phyloP scores from a whole-genome alignment of 306 rosid genomes.

The Ormosia emarginata region DNA sequence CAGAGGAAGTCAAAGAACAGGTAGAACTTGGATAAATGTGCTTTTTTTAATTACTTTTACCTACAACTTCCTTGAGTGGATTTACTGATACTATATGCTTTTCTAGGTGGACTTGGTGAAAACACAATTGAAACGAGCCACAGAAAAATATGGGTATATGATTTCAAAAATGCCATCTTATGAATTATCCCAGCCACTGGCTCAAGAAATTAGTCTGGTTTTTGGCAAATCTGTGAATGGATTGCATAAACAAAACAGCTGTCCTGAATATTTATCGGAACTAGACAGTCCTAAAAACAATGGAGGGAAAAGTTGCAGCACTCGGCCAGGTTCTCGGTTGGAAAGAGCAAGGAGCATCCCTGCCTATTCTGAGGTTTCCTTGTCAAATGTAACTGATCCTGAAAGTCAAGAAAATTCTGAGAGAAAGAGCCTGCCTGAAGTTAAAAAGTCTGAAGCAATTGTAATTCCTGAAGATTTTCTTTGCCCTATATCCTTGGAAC shows the following conservation, averaged over 20 bases:
- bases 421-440: constrained; percentile 34
- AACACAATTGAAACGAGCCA: constrained; percentile 80
- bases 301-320: constrained; percentile 38
- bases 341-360: constrained; percentile 44
- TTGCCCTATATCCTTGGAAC: constrained; percentile 94
- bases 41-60: neutral
- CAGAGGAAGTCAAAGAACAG: constrained; percentile 97
- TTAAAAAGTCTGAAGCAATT: constrained; percentile 60
- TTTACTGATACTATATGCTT: constrained; percentile 2
- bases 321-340: constrained; percentile 26
- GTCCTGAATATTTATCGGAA: constrained; percentile 45
- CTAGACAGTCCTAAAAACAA: constrained; percentile 24
- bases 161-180: constrained; percentile 44
- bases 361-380: constrained; percentile 36
- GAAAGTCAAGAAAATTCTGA: constrained; percentile 40
- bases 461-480: constrained; percentile 85
- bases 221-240: constrained; percentile 40
- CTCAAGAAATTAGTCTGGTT: constrained; percentile 40
- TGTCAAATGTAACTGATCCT: constrained; percentile 24
- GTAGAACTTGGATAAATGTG: constrained; percentile 40
- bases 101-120: constrained; percentile 88
- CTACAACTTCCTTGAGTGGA: neutral
- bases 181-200: constrained; percentile 49
- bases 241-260: constrained; percentile 38
- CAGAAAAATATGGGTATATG: constrained; percentile 66